Percentiles rank a stretch among this genome's conserved stretches.
Evolutionary conservation across 345 rosid species (phyloP).

Genomic region (Salix caprea): DNA sequence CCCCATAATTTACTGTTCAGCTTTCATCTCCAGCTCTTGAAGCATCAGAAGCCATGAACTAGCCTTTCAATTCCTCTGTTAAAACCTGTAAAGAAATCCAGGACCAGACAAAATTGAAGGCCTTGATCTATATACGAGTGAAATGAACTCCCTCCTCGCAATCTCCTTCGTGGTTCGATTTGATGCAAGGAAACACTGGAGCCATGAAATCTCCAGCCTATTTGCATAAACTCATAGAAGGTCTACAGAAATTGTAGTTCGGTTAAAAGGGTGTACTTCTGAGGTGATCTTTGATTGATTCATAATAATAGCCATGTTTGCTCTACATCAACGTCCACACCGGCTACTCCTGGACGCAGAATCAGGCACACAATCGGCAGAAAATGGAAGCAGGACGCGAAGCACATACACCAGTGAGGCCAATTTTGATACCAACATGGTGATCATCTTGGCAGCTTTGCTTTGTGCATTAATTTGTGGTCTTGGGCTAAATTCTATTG

Average conservation of each 20-base stretch:
- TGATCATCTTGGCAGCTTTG: slow-evolving; percentile 25
- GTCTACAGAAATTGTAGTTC: background rate
- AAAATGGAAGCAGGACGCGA: slow-evolving; percentile 24
- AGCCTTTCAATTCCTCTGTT: slow-evolving; percentile 4
- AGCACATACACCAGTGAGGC: slow-evolving; percentile 34
- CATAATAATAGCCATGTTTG: slow-evolving; percentile 6
- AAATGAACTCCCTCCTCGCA: slow-evolving; percentile 35
- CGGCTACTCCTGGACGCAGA: slow-evolving; percentile 38
- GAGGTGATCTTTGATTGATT: background rate
- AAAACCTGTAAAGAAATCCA: background rate
- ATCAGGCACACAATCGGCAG: slow-evolving; percentile 18
- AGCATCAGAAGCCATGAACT: background rate
- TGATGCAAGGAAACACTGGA: slow-evolving; percentile 3
- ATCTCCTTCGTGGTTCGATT: slow-evolving; percentile 48
- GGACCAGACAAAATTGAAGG: background rate
- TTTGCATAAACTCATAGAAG: slow-evolving; percentile 14
- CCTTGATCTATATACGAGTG: slow-evolving; percentile 10
- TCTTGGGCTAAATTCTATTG: slow-evolving; percentile 21
- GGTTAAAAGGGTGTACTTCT: background rate
- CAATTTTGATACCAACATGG: slow-evolving; percentile 32
- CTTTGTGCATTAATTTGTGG: slow-evolving; percentile 27
- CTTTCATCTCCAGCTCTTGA: background rate
- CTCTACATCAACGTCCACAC: slow-evolving; percentile 32
- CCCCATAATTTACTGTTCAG: background rate
- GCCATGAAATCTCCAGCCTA: slow-evolving; percentile 8